These are phyloP conservation scores for Casuarina equisetifolia DNA, from an alignment of 306 rosid genomes.

Conservation along the genomic window DNA sequence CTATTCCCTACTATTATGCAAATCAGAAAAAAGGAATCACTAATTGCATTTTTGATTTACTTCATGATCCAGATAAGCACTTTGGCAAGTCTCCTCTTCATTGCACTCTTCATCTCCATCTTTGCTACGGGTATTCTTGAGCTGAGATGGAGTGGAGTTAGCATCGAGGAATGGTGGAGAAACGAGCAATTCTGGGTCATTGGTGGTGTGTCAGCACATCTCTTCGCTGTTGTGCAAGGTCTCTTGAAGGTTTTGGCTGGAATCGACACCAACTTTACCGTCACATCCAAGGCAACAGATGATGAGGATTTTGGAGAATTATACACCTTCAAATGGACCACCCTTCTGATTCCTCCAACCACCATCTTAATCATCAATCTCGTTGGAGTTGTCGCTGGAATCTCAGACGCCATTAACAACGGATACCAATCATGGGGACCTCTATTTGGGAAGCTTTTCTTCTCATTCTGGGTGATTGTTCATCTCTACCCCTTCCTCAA, in stretches of 20 bases:
- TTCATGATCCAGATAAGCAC: slow-evolving; percentile 83
- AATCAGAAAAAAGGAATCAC: background rate
- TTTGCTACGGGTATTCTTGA: slow-evolving; percentile 87
- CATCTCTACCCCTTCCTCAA: slow-evolving; percentile 98
- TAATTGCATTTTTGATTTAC: background rate
- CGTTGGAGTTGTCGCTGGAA: slow-evolving; percentile 94
- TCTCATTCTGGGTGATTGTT: slow-evolving; percentile 92
- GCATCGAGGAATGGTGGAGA: slow-evolving; percentile 99
- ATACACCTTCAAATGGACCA: slow-evolving; percentile 86
- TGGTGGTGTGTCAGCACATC: slow-evolving; percentile 91
- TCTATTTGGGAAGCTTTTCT: slow-evolving; percentile 93
- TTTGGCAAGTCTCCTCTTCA: slow-evolving; percentile 76
- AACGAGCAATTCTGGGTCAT: slow-evolving; percentile 99
- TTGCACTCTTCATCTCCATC: slow-evolving; percentile 83
- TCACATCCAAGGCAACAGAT: slow-evolving; percentile 86
- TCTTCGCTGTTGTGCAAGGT: slow-evolving; percentile 91
- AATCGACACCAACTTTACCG: slow-evolving; percentile 86
- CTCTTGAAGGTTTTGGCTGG: slow-evolving; percentile 90
- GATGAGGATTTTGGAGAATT: slow-evolving; percentile 88
- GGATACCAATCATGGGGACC: slow-evolving; percentile 98
- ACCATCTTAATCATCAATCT: slow-evolving; percentile 82
- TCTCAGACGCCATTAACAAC: slow-evolving; percentile 93
- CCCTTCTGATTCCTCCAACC: slow-evolving; percentile 92
- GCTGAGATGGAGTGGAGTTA: slow-evolving; percentile 96
- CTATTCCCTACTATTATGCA: slow-evolving; percentile 2